phyloP scores from a whole-genome alignment of 148 eudicot genomes.

The Oxyria digyna region DNA sequence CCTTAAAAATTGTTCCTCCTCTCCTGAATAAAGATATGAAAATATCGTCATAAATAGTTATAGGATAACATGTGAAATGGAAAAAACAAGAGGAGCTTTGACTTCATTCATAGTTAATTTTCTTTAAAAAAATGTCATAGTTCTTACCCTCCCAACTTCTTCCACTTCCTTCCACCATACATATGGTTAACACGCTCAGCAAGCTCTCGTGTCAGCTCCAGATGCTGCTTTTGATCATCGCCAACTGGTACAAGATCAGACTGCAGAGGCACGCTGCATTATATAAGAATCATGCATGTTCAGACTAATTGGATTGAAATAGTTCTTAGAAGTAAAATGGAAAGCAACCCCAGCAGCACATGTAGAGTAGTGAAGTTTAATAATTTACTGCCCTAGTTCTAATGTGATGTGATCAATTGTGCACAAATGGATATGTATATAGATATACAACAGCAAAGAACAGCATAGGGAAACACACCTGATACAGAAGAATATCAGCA shows the following conservation, averaged over 20 bases:
- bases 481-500: constrained; percentile 92
- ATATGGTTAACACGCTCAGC: constrained; percentile 90
- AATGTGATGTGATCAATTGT: background rate
- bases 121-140: background rate
- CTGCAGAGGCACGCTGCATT: constrained; percentile 72
- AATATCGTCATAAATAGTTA: constrained; percentile 2
- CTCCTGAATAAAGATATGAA: constrained; percentile 38
- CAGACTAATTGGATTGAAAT: constrained; percentile 23
- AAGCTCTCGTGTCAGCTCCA: constrained; percentile 81
- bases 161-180: constrained; percentile 99
- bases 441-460: background rate
- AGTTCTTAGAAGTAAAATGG: background rate
- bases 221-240: constrained; percentile 98
- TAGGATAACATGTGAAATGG: background rate
- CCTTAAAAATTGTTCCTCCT: constrained; percentile 93
- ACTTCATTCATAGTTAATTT: background rate
- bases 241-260: constrained; percentile 99
- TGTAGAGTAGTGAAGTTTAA: background rate
- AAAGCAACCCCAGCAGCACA: background rate
- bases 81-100: constrained; percentile 2
- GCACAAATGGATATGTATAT: background rate
- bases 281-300: constrained; percentile 46
- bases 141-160: constrained; percentile 91
- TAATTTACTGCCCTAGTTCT: background rate
- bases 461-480: constrained; percentile 32